Evolutionary conservation across 345 rosid species (phyloP).

Genomic region (Eucalyptus paniculata): DNA sequence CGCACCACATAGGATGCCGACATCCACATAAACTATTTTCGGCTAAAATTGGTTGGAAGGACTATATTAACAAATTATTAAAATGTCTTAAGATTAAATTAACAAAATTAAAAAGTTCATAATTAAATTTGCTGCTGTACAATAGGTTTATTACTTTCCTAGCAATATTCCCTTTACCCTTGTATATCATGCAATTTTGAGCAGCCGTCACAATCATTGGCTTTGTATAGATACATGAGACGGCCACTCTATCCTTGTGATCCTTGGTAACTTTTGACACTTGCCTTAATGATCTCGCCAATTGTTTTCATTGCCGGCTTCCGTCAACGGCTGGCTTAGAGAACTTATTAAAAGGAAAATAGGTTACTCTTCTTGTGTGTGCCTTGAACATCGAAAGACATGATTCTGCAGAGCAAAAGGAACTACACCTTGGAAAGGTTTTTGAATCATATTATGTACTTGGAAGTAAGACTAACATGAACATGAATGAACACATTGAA

Average conservation of each 20-base stretch:
- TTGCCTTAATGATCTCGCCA: neutral
- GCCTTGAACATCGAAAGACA: neutral
- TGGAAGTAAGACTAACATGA: neutral
- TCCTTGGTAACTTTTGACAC: neutral
- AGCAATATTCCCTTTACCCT: neutral
- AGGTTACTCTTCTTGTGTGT: neutral
- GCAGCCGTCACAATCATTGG: neutral
- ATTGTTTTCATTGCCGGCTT: neutral
- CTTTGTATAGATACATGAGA: neutral
- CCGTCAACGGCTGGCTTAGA: neutral
- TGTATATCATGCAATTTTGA: neutral
- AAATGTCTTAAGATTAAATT: neutral
- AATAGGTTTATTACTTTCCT: neutral
- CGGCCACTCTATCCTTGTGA: neutral
- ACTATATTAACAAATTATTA: neutral
- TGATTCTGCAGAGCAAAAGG: neutral
- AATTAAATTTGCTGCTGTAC: neutral
- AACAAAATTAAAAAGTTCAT: neutral
- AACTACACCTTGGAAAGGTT: neutral
- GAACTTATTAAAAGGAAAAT: neutral
- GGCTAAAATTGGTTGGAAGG: fast-evolving
- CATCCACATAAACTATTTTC: neutral
- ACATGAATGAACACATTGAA: neutral
- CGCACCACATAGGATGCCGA: fast-evolving
- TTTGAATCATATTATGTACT: neutral